A percentile compares a stretch with the other conserved stretches of the same genome.
Evolutionary conservation across 179 eudicot species (phyloP).

Genomic region (Vitellaria paradoxa): DNA sequence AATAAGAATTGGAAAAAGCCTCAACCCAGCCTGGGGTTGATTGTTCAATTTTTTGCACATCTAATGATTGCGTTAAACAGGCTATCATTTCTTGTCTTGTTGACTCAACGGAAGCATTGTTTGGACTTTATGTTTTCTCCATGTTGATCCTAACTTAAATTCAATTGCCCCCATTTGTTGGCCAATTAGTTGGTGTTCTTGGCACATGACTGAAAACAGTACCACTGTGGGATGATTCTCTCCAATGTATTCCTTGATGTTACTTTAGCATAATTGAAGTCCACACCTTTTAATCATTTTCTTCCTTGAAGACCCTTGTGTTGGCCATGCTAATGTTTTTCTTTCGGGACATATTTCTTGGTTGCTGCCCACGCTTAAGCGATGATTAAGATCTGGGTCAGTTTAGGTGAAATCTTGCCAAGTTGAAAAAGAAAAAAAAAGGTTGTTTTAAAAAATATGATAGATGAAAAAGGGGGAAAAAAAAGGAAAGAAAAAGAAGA

Average conservation of each 20-base stretch:
- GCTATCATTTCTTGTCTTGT: not conserved
- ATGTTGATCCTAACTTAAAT: not conserved
- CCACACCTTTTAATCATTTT: not conserved
- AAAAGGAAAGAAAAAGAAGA: too few relatives aligned
- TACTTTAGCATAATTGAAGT: not conserved
- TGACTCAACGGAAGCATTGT: too few relatives aligned
- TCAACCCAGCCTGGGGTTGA: not conserved
- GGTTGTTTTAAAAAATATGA: too few relatives aligned
- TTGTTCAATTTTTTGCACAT: not conserved
- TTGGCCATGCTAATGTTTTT: not conserved
- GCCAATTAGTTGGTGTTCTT: not conserved
- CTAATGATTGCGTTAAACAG: not conserved
- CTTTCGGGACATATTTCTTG: too few relatives aligned
- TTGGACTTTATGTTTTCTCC: not conserved
- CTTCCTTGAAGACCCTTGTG: not conserved
- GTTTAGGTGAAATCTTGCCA: too few relatives aligned
- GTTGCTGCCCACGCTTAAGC: too few relatives aligned
- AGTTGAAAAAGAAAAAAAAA: too few relatives aligned
- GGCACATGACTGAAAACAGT: not conserved
- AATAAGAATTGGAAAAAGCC: not conserved
- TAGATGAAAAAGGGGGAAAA: too few relatives aligned
- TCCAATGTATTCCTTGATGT: not conserved
- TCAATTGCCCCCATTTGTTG: not conserved
- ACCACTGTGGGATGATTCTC: too few relatives aligned
- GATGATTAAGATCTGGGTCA: too few relatives aligned